Base-by-base conservation (phyloP, 345 rosid genomes). In the Eutrema yunnanense region DNA sequence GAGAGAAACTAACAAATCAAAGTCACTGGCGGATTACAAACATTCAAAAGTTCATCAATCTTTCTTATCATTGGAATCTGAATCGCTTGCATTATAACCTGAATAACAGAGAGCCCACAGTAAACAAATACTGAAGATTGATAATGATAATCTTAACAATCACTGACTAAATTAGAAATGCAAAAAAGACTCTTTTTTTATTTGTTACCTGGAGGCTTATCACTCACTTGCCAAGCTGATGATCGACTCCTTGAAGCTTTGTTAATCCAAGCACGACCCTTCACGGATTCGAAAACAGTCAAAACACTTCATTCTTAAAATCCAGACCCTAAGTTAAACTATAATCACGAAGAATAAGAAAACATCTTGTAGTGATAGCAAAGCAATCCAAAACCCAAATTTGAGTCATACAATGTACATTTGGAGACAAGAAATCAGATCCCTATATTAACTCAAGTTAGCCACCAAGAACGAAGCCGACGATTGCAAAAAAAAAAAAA, bases 11-110 rank as follows among this genome's bases (percentile, higher is more conserved):
- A 76, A 57, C 62, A 49, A 48, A 76, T 32, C 49, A 70, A 53
- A 75, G 69, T 38, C 52, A 76, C 37, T 62, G 47, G 19, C 12
- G 16, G 42, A 11, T 54, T 54, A 74, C 79, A 71, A 70, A 65
- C 71, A 48, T 46, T 62, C 46, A 27, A 56, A 59, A 37, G 6
- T 2, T 32, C 49, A 50, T 56, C 59, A 75, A 9, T 68, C 62
- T 70, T 76, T 76, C 75, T 63, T 71, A 2, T 86, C 82, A 14
- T 84, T 89, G 0, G 96, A 89, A 66, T 84, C 94, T 1, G 95
- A 88, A 71, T 88, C 98, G 37, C 90, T 90, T 46, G 84, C 88
- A 79, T 84, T 82, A 56, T 85, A 90, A 73, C 98, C 95, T 85
- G 73, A 65, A 46, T 51, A 9, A 4, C 50, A 40, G 3, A 50